A percentile compares a stretch with the other conserved stretches of the same genome.
Conservation (phyloP, 441 rosid species). For the Sinapis alba region DNA sequence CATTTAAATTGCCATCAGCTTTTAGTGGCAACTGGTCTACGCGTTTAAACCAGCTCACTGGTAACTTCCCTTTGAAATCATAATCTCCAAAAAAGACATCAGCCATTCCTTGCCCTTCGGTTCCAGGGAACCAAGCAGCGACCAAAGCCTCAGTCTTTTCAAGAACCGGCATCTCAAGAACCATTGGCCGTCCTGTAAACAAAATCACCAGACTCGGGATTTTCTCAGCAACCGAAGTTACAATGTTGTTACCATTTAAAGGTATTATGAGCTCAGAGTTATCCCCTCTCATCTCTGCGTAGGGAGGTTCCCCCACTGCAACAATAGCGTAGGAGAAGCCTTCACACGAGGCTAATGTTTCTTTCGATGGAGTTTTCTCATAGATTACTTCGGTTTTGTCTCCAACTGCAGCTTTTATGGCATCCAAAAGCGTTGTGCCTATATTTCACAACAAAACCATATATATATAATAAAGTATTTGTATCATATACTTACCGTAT, state of each 20-base stretch:
- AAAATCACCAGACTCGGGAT: slow-evolving; percentile 66
- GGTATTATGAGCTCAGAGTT: slow-evolving; percentile 30
- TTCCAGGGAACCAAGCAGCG: slow-evolving; percentile 97
- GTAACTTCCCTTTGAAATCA: slow-evolving; percentile 64
- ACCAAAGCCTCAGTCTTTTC: slow-evolving; percentile 65
- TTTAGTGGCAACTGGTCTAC: slow-evolving; percentile 62
- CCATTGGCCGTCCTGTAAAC: slow-evolving; percentile 77
- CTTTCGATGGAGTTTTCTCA: slow-evolving; percentile 56
- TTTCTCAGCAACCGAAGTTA: slow-evolving; percentile 55
- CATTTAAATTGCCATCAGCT: slow-evolving; percentile 43
- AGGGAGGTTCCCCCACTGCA: slow-evolving; percentile 81
- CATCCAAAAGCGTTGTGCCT: slow-evolving; percentile 65
- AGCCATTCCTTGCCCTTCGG: slow-evolving; percentile 62
- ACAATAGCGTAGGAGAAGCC: slow-evolving; percentile 66
- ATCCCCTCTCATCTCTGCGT: slow-evolving; percentile 68
- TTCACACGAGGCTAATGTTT: slow-evolving; percentile 44
- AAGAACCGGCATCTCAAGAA: slow-evolving; percentile 51
- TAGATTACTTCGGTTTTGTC: slow-evolving; percentile 64
- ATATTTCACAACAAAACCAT: neutral
- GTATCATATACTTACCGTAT: neutral
- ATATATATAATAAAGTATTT: too few relatives aligned
- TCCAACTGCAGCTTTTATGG: slow-evolving; percentile 39
- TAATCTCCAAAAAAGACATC: slow-evolving; percentile 78
- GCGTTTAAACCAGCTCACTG: slow-evolving; percentile 73
- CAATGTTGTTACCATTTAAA: slow-evolving; percentile 52